These are phyloP conservation scores for Iris macrosiphon DNA, from an alignment of 106 monocot species.

Conservation along the genomic window DNA sequence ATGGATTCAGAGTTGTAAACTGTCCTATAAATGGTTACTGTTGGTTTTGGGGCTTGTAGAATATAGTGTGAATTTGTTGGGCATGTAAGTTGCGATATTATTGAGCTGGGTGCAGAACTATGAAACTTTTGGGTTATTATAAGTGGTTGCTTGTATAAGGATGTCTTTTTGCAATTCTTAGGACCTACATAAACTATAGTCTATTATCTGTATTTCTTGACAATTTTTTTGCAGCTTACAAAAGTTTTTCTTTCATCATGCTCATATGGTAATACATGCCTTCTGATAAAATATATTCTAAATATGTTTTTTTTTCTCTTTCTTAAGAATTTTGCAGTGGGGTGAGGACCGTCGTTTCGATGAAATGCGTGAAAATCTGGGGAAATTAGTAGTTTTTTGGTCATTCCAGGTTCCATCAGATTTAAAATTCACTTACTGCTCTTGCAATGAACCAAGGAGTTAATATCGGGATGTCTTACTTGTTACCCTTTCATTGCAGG, in stretches of 20 bases:
- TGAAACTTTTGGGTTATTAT: too few species aligned
- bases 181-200: too few species aligned
- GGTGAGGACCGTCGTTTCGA: conserved; percentile 92
- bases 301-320: not conserved
- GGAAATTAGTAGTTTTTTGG: conserved; percentile 81
- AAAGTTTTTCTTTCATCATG: not conserved
- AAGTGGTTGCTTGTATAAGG: too few species aligned
- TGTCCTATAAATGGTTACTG: too few species aligned
- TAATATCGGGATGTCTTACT: not conserved
- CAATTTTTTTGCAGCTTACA: too few species aligned
- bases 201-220: too few species aligned
- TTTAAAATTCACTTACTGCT: not conserved
- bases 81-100: too few species aligned
- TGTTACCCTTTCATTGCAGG: conserved; percentile 30
- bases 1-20: too few species aligned
- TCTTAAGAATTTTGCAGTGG: conserved; percentile 84
- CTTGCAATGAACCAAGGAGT: not conserved
- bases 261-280: not conserved
- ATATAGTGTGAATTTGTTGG: too few species aligned
- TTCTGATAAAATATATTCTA: not conserved
- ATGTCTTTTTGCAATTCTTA: too few species aligned
- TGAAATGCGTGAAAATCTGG: conserved; percentile 75
- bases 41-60: too few species aligned
- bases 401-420: conserved; percentile 61
- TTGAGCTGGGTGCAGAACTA: too few species aligned